These are phyloP conservation scores for Brassica nigra DNA, from an alignment of 345 rosid species.

Conservation along the genomic window DNA sequence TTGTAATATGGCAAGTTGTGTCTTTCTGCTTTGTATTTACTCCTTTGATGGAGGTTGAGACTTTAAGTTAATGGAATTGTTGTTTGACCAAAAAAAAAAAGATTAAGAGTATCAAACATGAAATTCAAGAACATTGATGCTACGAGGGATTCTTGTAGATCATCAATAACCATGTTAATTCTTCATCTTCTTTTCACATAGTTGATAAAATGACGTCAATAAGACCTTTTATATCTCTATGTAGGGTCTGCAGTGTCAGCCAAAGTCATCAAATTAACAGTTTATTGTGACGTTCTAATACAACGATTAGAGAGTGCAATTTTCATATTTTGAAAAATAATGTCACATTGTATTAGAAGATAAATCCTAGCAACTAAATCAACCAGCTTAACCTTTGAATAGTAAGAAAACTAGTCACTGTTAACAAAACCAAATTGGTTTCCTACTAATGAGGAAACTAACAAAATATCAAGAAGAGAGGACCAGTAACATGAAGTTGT, in stretches of 20 bases:
- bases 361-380: neutral
- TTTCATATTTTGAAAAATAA: neutral
- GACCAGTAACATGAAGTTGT: neutral
- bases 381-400: neutral
- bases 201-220: too few relatives aligned
- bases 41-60: too few relatives aligned
- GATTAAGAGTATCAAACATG: too few relatives aligned
- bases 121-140: neutral
- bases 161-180: neutral
- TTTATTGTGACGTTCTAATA: neutral
- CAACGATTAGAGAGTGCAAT: neutral
- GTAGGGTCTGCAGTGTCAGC: neutral
- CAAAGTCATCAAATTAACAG: neutral
- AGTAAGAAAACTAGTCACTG: neutral
- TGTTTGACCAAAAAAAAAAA: too few relatives aligned
- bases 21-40: too few relatives aligned
- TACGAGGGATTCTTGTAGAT: neutral
- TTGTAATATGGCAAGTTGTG: too few relatives aligned
- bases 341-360: neutral
- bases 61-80: too few relatives aligned
- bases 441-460: neutral
- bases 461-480: neutral
- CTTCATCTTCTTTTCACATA: too few relatives aligned
- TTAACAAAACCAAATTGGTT: neutral
- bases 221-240: too few relatives aligned